Evolutionary conservation across 1,284 basidiomycete genomes (phyloP).

Genomic region (Mixia osmundae): DNA sequence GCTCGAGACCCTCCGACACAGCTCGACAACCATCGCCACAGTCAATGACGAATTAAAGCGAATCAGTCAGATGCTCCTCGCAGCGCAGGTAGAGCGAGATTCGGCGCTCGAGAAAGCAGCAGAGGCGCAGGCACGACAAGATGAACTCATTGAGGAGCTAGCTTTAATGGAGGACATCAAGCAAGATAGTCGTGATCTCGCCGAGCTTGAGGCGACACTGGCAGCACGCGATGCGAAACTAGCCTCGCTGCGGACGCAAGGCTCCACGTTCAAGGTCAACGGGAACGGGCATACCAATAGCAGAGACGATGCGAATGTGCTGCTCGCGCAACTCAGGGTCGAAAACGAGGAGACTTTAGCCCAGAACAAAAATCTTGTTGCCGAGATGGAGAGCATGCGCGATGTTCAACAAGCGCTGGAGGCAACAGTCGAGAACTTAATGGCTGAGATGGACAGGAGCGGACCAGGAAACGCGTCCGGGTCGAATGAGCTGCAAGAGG

Average conservation of each 20-base stretch:
- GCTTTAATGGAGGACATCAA: conserved; percentile 9
- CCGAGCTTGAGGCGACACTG: conserved; percentile 8
- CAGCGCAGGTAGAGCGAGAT: conserved; percentile 20
- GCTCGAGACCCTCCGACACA: conserved; percentile 46
- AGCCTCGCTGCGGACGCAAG: neutral
- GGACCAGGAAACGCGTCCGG: conserved; percentile 16
- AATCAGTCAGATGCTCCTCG: conserved; percentile 32
- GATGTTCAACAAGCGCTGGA: conserved; percentile 37
- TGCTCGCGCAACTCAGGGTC: conserved; percentile 55
- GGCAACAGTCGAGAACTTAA: conserved; percentile 40
- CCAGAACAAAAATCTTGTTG: conserved; percentile 32
- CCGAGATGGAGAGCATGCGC: conserved; percentile 44
- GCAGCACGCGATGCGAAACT: conserved; percentile 2
- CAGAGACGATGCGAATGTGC: conserved; percentile 12
- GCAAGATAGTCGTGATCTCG: conserved; percentile 6
- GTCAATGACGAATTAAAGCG: conserved; percentile 13
- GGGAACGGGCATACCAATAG: neutral
- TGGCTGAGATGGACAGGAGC: conserved; percentile 15
- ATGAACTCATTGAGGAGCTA: conserved; percentile 27
- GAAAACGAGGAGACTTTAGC: conserved; percentile 44
- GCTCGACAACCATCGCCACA: neutral
- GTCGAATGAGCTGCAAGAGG: too few relatives aligned
- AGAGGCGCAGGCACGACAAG: conserved; percentile 31
- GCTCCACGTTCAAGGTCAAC: neutral
- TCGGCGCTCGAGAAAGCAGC: conserved; percentile 15